These are phyloP conservation scores for Trypanosoma avium DNA, from an alignment of 208 protist genomes.

Conservation along the genomic window DNA sequence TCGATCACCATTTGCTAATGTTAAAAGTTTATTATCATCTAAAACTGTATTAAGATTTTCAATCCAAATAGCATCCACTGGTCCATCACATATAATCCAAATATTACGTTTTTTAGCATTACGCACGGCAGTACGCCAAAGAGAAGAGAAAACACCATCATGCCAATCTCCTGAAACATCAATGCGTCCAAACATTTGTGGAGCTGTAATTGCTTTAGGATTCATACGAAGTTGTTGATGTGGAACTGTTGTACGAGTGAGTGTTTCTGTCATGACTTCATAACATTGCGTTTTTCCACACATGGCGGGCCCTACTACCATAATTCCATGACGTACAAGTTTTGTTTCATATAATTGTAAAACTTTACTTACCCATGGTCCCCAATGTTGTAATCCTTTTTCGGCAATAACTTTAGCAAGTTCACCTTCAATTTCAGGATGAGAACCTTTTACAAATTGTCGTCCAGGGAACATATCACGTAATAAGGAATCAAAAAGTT, in stretches of 20 bases:
- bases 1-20: conserved; percentile 97
- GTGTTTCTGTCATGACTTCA: conserved; percentile 87
- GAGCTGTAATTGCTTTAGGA: conserved; percentile 94
- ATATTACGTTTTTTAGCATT: conserved; percentile 92
- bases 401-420: conserved; percentile 85
- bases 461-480: conserved; percentile 93
- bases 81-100: conserved; percentile 97
- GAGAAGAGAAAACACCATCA: conserved; percentile 94
- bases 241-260: conserved; percentile 81
- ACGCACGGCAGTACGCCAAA: conserved; percentile 89
- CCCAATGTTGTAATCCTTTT: conserved; percentile 85
- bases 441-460: conserved; percentile 89
- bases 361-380: conserved; percentile 91
- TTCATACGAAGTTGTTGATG: conserved; percentile 95
- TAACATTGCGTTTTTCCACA: conserved; percentile 95
- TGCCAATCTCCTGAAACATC: conserved; percentile 96
- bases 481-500: conserved; percentile 96
- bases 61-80: conserved; percentile 99
- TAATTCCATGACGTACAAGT: conserved; percentile 94
- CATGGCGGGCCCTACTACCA: conserved; percentile 94
- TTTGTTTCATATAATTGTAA: conserved; percentile 96
- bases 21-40: conserved; percentile 99
- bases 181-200: conserved; percentile 96
- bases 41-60: conserved; percentile 99
- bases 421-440: conserved; percentile 91